Evolutionary conservation across 768 basidiomycete species (phyloP).

Genomic region (Pisolithus albus): DNA sequence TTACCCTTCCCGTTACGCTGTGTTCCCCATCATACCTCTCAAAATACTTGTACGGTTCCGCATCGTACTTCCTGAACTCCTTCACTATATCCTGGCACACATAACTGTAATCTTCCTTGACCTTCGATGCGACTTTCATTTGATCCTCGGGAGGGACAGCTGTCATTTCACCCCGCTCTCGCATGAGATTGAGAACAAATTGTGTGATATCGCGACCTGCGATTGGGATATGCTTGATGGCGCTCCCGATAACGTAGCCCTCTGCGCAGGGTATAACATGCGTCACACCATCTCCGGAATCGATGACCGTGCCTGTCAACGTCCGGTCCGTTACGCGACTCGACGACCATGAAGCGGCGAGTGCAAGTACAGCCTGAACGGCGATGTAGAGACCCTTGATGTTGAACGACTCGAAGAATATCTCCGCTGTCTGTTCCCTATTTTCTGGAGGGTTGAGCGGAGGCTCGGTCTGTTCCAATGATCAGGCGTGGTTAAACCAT

Average conservation of each 20-base stretch:
- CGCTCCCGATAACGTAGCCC: slow-evolving; percentile 97
- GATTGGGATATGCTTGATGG: slow-evolving; percentile 98
- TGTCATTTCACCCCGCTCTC: slow-evolving; percentile 89
- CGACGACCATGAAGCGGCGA: slow-evolving; percentile 96
- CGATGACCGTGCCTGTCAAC: slow-evolving; percentile 94
- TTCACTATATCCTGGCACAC: slow-evolving; percentile 98
- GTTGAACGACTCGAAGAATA: slow-evolving; percentile 99
- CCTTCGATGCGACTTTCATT: slow-evolving; percentile 80
- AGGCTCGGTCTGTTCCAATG: slow-evolving; percentile 80
- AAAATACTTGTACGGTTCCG: slow-evolving; percentile 92
- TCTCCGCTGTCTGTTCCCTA: slow-evolving; percentile 97
- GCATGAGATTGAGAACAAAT: slow-evolving; percentile 91
- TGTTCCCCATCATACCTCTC: slow-evolving; percentile 91
- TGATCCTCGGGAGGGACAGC: slow-evolving; percentile 96
- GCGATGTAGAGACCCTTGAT: slow-evolving; percentile 98
- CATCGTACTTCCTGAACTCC: slow-evolving; percentile 97
- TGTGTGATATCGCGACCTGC: slow-evolving; percentile 96
- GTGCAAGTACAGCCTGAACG: slow-evolving; percentile 95
- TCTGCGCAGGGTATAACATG: slow-evolving; percentile 96
- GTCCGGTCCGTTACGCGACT: slow-evolving; percentile 85
- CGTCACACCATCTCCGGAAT: slow-evolving; percentile 98
- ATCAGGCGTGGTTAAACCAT: neutral
- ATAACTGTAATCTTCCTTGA: slow-evolving; percentile 98
- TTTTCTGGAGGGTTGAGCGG: slow-evolving; percentile 98
- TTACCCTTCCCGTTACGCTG: slow-evolving; percentile 83